Evolutionary conservation across 2,329 filamentous ascomycete genomes (phyloP).

Genomic region (Dothideomycetes sp.): DNA sequence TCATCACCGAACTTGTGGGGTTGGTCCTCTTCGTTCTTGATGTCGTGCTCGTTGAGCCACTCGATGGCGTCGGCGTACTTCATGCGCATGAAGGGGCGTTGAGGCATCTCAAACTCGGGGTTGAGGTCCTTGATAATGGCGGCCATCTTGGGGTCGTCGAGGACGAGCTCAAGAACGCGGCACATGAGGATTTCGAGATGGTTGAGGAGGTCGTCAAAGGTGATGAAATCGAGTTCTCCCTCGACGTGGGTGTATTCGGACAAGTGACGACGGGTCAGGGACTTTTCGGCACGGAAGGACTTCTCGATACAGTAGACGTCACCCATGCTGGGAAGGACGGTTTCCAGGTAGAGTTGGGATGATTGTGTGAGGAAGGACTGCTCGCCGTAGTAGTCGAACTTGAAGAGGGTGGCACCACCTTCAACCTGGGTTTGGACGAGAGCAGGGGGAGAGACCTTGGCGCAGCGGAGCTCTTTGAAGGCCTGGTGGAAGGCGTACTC

Average conservation of each 20-base stretch:
- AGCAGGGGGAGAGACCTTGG: constrained; percentile 80
- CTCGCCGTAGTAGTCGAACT: constrained; percentile 81
- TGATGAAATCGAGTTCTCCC: constrained; percentile 92
- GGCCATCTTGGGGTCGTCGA: constrained; percentile 64
- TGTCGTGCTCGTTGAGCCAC: constrained; percentile 84
- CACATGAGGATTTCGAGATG: constrained; percentile 86
- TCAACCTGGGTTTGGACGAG: constrained; percentile 94
- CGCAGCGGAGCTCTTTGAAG: constrained; percentile 67
- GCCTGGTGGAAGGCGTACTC: constrained; percentile 71
- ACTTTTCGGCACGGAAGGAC: constrained; percentile 97
- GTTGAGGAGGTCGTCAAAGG: constrained; percentile 75
- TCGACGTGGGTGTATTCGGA: constrained; percentile 97
- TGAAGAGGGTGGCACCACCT: constrained; percentile 84
- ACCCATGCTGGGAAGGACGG: constrained; percentile 77
- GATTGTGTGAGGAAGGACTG: constrained; percentile 92
- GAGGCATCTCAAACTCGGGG: constrained; percentile 75
- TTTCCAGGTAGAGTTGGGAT: constrained; percentile 95
- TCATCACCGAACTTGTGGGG: constrained; percentile 91
- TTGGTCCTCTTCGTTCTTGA: constrained; percentile 86
- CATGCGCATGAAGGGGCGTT: constrained; percentile 88
- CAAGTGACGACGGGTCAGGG: constrained; percentile 83
- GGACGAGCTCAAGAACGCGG: constrained; percentile 67
- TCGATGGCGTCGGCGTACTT: constrained; percentile 87
- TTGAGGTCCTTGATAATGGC: constrained; percentile 76
- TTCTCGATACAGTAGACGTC: constrained; percentile 98